Conservation (phyloP, 352 stramenopile species). For the Halophytophthora polymorphica region DNA sequence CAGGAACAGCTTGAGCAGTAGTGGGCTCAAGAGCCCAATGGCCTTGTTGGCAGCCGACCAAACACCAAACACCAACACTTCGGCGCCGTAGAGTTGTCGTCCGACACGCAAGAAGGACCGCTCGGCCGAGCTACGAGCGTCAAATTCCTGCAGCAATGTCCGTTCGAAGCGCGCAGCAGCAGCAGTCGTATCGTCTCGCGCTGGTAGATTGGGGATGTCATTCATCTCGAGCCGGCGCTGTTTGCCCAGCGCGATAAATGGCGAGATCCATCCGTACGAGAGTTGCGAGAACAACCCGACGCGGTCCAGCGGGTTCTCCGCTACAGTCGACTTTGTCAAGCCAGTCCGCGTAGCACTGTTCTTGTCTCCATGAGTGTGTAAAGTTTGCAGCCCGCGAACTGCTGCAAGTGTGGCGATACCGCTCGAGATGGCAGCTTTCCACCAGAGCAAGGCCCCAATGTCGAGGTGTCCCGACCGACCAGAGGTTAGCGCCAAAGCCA, state of each 20-base stretch:
- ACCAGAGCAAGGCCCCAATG: slow-evolving; percentile 9
- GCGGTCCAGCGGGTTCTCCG: slow-evolving; percentile 46
- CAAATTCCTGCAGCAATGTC: slow-evolving; percentile 38
- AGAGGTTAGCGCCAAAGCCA: slow-evolving; percentile 1
- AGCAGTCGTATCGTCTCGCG: slow-evolving; percentile 39
- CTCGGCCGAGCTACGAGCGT: slow-evolving; percentile 22
- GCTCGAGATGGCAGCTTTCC: slow-evolving; percentile 3
- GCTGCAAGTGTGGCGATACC: slow-evolving; percentile 7
- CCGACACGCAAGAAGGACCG: slow-evolving; percentile 51
- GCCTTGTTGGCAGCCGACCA: slow-evolving; percentile 79
- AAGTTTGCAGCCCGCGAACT: slow-evolving; percentile 7
- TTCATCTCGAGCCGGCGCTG: slow-evolving; percentile 51
- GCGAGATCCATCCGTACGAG: slow-evolving; percentile 69
- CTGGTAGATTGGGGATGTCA: slow-evolving; percentile 57
- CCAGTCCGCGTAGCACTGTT: background rate
- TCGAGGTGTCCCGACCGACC: background rate
- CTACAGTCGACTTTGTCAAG: background rate
- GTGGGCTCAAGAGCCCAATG: slow-evolving; percentile 56
- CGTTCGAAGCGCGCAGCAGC: slow-evolving; percentile 43
- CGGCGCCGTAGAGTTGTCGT: slow-evolving; percentile 47
- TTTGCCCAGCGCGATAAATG: slow-evolving; percentile 51
- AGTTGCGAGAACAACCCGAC: slow-evolving; percentile 54
- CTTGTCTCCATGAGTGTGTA: background rate
- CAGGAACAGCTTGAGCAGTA: slow-evolving; percentile 81
- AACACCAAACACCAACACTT: slow-evolving; percentile 52